These are phyloP conservation scores for Amanita fuliginea DNA, from an alignment of 768 basidiomycete genomes.

Conservation along the genomic window DNA sequence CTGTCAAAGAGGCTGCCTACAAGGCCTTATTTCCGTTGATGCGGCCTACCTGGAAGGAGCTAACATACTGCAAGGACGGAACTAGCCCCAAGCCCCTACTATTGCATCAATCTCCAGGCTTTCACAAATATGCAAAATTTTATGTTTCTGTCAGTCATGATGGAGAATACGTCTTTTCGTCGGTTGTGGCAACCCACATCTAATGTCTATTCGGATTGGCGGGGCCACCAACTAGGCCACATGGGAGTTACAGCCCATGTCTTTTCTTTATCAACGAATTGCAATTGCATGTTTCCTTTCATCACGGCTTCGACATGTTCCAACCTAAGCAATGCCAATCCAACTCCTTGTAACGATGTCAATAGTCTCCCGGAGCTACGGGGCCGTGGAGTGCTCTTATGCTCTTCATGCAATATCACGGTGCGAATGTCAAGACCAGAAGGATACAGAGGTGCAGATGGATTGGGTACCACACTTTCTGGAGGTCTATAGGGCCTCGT, in stretches of 20 bases:
- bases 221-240: conserved; percentile 63
- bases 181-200: conserved; percentile 36
- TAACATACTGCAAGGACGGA: conserved; percentile 34
- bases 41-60: conserved; percentile 64
- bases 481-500: neutral
- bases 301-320: conserved; percentile 57
- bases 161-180: conserved; percentile 62
- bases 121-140: conserved; percentile 23
- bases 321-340: conserved; percentile 69
- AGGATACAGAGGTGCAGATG: neutral
- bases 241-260: conserved; percentile 43
- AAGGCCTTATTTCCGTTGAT: conserved; percentile 65
- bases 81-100: conserved; percentile 25
- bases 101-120: conserved; percentile 30
- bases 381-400: conserved; percentile 36
- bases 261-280: conserved; percentile 25
- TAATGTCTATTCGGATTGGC: conserved; percentile 5
- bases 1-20: conserved; percentile 78
- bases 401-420: conserved; percentile 12
- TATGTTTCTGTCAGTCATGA: conserved; percentile 79
- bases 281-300: conserved; percentile 32
- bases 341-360: conserved; percentile 45
- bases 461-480: conserved; percentile 17
- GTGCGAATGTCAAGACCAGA: conserved; percentile 25
- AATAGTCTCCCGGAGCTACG: conserved; percentile 72